Evolutionary conservation across 805 yeast genomes (phyloP).

Genomic region (Wickerhamomyces hampshirensis): DNA sequence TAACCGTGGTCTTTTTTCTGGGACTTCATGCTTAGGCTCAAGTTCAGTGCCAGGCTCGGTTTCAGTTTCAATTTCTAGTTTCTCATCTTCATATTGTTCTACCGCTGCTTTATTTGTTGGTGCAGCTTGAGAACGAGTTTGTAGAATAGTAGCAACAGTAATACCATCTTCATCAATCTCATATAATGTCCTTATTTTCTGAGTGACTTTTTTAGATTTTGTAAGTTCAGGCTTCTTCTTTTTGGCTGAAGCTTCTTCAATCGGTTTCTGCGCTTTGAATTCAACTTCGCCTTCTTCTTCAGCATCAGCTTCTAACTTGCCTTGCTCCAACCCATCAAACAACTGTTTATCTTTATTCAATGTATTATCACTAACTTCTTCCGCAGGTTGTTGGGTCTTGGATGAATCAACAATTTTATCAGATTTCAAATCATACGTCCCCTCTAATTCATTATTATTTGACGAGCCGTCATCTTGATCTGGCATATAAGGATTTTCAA

Average conservation of each 20-base stretch:
- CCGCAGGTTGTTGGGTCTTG: constrained; percentile 2
- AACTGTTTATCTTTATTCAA: constrained; percentile 20
- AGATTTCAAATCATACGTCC: constrained; percentile 22
- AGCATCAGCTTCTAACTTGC: constrained; percentile 21
- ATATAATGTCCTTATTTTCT: constrained; percentile 23
- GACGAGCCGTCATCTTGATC: constrained; percentile 6
- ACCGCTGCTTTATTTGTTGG: constrained; percentile 27
- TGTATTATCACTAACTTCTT: constrained; percentile 10
- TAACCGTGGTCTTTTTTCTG: too few species aligned
- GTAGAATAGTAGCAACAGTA: constrained; percentile 24
- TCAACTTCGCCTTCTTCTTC: constrained; percentile 27
- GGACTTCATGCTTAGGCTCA: too few species aligned
- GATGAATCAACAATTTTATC: constrained; percentile 18
- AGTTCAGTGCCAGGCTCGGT: too few species aligned
- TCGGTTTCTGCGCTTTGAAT: constrained; percentile 19
- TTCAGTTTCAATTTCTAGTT: too few species aligned
- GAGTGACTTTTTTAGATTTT: constrained; percentile 11
- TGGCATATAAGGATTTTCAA: constrained; percentile 8
- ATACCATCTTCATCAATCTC: constrained; percentile 24
- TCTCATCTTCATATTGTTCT: constrained; percentile 32
- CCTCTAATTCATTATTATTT: constrained; percentile 15
- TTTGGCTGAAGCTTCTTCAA: constrained; percentile 19
- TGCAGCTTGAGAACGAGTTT: constrained; percentile 28
- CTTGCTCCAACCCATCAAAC: constrained; percentile 20
- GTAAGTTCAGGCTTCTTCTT: constrained; percentile 11